Base-by-base conservation (phyloP, 108 stramenopile genomes). In the Heterococcus sp. region DNA sequence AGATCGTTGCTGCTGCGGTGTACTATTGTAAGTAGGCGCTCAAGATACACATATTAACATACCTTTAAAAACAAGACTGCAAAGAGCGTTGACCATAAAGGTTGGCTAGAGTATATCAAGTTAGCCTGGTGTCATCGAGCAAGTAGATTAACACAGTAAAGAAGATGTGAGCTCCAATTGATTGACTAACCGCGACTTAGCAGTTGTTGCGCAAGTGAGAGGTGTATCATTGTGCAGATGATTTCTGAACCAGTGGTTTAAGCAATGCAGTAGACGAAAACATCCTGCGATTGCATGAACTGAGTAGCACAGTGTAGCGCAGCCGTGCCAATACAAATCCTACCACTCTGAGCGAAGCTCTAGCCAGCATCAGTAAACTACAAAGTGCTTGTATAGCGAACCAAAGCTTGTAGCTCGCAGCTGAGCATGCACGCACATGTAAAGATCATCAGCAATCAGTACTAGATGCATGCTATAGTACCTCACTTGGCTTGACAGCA, bases 101-200 rank as follows among this genome's bases (percentile, higher is more conserved):
- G 79, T 46, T 81, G 79, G 14, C 67, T 27, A 2, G 79, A 81
- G 79, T 81, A 81, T 38, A 81, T 72, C 72, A 81, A 35, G 29
- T 81, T 81, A 8, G 79, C 79, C 79, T 81, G 78, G 35, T 26
- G 30, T 32, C 68, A 69, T 8, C 4, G 8, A 28, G 27, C n/a
- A 14, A 28, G 30, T 30, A 8, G 5, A 69, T 8, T 30, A 69
- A 14, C n/a, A 26, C 27, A 69, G 27, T 11, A 69, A 14, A 69
- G 28, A 69, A 26, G 58, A 26, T 4, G 8, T 31, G 28, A 69
- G 31, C 68, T 69, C 68, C 8, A 11, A 11, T 5, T 32, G 31
- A 69, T 58, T 58, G 14, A 14, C 14, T 21, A 58, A 58, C 14
- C 8, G 14, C 8, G 46, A 21, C 46, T 14, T 4, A 69, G 68